phyloP scores from a whole-genome alignment of 2,329 filamentous ascomycete genomes.

The Pseudogymnoascus sp. region DNA sequence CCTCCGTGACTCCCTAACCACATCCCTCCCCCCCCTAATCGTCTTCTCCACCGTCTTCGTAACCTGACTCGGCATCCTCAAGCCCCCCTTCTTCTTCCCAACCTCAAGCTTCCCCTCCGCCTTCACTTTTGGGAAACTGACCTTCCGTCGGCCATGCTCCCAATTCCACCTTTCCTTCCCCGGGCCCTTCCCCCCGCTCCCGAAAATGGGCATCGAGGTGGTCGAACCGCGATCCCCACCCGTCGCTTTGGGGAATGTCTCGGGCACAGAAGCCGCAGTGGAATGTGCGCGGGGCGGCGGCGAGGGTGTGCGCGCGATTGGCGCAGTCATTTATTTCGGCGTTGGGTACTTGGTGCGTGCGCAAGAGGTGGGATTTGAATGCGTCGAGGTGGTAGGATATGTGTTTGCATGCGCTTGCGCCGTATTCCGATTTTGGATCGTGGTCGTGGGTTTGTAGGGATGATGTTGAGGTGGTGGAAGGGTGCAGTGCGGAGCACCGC shows the following conservation, averaged over 20 bases:
- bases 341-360: conserved; percentile 26
- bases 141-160: neutral
- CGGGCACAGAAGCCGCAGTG: conserved; percentile 80
- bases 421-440: conserved; percentile 11
- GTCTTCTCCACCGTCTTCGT: neutral
- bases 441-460: conserved; percentile 2
- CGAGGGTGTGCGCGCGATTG: neutral
- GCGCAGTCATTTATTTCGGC: neutral
- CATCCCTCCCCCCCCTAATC: neutral
- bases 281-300: conserved; percentile 57
- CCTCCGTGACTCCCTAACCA: neutral
- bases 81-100: neutral
- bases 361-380: conserved; percentile 54
- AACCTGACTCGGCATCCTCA: neutral
- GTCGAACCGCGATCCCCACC: conserved; percentile 52
- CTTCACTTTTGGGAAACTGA: neutral
- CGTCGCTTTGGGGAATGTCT: conserved; percentile 42
- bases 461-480: conserved; percentile 12
- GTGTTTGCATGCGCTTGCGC: conserved; percentile 41
- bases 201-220: conserved; percentile 71
- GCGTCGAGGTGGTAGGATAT: conserved; percentile 49
- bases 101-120: neutral
- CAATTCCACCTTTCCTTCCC: neutral
- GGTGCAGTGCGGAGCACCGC: conserved; percentile 47
- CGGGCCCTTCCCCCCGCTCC: conserved; percentile 32